Evolutionary conservation across 2,329 filamentous ascomycete genomes (phyloP), one percentile per base, ranked within the genome.

Genomic region (Ustilaginoidea virens): DNA sequence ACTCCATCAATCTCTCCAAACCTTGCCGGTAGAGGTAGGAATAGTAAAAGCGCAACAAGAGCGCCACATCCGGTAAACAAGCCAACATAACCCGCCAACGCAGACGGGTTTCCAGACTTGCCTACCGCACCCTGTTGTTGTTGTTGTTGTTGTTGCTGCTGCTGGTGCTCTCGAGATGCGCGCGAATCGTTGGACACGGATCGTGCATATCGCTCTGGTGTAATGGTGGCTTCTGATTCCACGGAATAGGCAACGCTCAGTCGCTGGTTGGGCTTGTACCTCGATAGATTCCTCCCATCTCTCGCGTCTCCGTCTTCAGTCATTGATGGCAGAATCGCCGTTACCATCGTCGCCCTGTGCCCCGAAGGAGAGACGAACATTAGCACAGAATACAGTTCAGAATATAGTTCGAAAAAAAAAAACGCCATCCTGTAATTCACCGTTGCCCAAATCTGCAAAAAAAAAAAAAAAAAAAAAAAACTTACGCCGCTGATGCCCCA

Each of bases 1-100:
- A 79, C 63, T n/a, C 78, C 81, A 23, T 74, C 62, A 17, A 74
- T 62, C 43, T 77, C 70, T 16, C 65, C 65, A 46, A 96, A 92
- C 19, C 68, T 67, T 2, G 83, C 78, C 0, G 90, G 90, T 12
- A 98, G 66, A 5, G 87, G 90, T 10, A 98, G 63, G 47, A 98
- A 96, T 19, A 90, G 45, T 0, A 63, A 54, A 17, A 98, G 60
- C 8, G 90, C 85, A 4, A 98, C 65, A 5, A 98, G 64, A 10
- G 90, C 90, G 35, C 90, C 90, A 43, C 81, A 82, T 15, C 90
- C 90, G 6, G 90, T 93, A 48, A 92, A 92, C 33, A 93, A 61
- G 4, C 90, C 90, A 5, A 98, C 90, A 28, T 86, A 74, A 0
- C 90, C 90, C 11, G 90, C 87, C 16, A 98, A 66, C 12, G 62